Evolutionary conservation across 2,329 filamentous ascomycete genomes (phyloP).

Genomic region (Helotiales sp.): DNA sequence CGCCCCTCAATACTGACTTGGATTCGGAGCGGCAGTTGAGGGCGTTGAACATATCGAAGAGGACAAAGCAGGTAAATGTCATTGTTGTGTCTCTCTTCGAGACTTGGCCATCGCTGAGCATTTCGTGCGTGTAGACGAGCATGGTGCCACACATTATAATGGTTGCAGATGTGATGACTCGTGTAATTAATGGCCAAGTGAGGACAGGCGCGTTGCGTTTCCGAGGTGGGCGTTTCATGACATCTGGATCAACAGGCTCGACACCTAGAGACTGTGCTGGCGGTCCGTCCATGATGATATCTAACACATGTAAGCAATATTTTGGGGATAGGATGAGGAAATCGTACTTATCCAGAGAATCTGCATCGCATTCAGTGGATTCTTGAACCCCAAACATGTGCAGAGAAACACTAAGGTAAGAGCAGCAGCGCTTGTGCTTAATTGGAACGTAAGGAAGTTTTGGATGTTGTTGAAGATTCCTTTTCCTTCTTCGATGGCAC

Average conservation of each 20-base stretch:
- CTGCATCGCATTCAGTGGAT: conserved; percentile 97
- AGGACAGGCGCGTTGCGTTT: conserved; percentile 86
- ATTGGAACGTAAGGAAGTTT: conserved; percentile 97
- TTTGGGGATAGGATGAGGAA: not conserved
- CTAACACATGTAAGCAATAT: conserved; percentile 46
- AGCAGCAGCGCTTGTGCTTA: conserved; percentile 94
- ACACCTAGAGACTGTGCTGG: conserved; percentile 96
- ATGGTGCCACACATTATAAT: conserved; percentile 95
- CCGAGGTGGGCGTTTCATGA: conserved; percentile 89
- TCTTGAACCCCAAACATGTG: conserved; percentile 89
- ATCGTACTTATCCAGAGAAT: conserved; percentile 98
- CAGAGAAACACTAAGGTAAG: conserved; percentile 89
- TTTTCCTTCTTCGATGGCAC: conserved; percentile 97
- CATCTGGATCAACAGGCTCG: conserved; percentile 88
- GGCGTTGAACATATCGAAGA: conserved; percentile 99
- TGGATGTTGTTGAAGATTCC: conserved; percentile 99
- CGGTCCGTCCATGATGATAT: conserved; percentile 99
- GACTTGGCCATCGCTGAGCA: conserved; percentile 78
- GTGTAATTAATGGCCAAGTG: conserved; percentile 77
- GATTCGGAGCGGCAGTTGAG: conserved; percentile 87
- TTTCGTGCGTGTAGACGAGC: conserved; percentile 87
- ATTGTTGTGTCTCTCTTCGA: conserved; percentile 96
- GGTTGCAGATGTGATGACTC: conserved; percentile 82
- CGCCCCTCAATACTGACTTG: conserved; percentile 85
- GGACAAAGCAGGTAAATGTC: conserved; percentile 98